phyloP scores from a whole-genome alignment of 306 rosid species.

The Sicyos edulis region DNA sequence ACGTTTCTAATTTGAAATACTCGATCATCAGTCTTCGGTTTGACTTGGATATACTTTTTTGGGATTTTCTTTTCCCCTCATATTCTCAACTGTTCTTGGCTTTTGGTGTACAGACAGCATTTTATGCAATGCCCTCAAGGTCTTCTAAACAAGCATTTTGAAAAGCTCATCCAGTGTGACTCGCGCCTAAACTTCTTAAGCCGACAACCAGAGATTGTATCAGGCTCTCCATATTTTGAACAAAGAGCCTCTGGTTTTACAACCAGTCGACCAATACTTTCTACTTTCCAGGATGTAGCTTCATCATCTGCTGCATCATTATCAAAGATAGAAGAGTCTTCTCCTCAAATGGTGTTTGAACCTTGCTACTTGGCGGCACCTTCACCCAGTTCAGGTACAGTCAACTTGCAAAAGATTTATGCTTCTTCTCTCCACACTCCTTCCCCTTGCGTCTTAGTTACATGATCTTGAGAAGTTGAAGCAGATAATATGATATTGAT shows the following conservation, averaged over 20 bases:
- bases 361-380: conserved; percentile 46
- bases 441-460: neutral
- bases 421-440: neutral
- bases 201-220: conserved; percentile 54
- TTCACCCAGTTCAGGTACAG: conserved; percentile 88
- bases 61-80: neutral
- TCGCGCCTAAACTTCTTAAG: conserved; percentile 62
- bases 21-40: neutral
- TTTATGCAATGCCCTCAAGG: conserved; percentile 83
- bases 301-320: conserved; percentile 55
- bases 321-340: conserved; percentile 46
- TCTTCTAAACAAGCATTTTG: conserved; percentile 66
- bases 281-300: conserved; percentile 41
- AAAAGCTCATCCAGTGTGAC: conserved; percentile 85
- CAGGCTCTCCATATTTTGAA: conserved; percentile 72
- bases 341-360: conserved; percentile 35
- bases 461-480: neutral
- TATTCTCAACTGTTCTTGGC: neutral
- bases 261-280: conserved; percentile 33
- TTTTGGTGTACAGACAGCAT: conserved; percentile 50
- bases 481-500: neutral
- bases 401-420: neutral
- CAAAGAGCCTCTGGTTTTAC: conserved; percentile 37
- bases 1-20: neutral
- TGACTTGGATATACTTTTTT: neutral